These are phyloP conservation scores for Dactylonectria estremocensis DNA, from an alignment of 2,329 filamentous ascomycete genomes.

Conservation along the genomic window DNA sequence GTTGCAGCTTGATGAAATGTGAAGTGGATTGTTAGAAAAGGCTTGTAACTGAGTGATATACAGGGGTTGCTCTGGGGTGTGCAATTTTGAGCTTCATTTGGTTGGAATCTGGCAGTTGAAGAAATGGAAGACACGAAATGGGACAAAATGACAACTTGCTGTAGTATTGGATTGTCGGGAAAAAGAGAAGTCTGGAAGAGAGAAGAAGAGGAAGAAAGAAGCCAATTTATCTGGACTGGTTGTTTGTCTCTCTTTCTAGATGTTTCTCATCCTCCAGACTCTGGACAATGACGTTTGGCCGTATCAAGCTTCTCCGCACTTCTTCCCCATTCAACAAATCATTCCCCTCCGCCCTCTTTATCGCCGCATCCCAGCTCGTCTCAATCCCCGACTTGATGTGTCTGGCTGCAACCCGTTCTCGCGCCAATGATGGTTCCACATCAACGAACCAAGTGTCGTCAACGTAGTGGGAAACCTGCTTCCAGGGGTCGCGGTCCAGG, in stretches of 20 bases:
- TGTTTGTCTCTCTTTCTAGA: too few species aligned
- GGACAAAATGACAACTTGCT: too few species aligned
- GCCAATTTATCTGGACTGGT: too few species aligned
- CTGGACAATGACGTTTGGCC: conserved; percentile 14
- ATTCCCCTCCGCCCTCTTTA: conserved; percentile 4
- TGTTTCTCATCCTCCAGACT: neutral
- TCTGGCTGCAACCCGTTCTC: conserved; percentile 5
- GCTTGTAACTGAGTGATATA: too few species aligned
- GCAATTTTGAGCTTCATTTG: too few species aligned
- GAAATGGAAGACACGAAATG: too few species aligned
- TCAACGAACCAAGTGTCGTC: conserved; percentile 27
- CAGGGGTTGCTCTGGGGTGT: too few species aligned
- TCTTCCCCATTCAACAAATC: conserved; percentile 21
- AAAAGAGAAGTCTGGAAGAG: too few species aligned
- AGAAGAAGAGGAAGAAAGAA: too few species aligned
- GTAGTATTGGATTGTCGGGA: too few species aligned
- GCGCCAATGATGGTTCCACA: conserved; percentile 11
- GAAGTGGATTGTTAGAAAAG: neutral
- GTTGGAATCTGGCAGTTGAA: too few species aligned
- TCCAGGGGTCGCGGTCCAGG: conserved; percentile 16
- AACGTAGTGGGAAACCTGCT: neutral
- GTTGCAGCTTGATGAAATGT: too few species aligned
- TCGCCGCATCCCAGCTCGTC: conserved; percentile 12
- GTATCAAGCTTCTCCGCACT: conserved; percentile 10
- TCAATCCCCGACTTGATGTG: conserved; percentile 20